A percentile compares a stretch with the other conserved stretches of the same genome.
Conservation (phyloP, 2,329 filamentous ascomycete genomes). For the Exophiala oligosperma region DNA sequence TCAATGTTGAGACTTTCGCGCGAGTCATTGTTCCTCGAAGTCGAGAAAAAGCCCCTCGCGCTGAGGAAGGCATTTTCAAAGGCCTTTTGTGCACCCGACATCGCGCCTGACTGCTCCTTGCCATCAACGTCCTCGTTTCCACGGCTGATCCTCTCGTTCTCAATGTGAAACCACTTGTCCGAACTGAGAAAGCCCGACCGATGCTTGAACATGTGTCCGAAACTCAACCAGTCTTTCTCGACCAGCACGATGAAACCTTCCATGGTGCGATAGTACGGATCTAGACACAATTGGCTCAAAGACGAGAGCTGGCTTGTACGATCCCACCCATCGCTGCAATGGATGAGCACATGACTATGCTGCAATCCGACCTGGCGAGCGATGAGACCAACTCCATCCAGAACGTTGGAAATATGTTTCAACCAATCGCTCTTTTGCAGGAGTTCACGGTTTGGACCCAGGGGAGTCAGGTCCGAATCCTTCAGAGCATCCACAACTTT, state of each 20-base stretch:
- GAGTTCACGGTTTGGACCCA: slow-evolving; percentile 78
- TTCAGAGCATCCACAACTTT: slow-evolving; percentile 88
- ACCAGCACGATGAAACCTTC: slow-evolving; percentile 92
- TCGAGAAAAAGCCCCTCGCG: slow-evolving; percentile 87
- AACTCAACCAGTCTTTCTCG: slow-evolving; percentile 97
- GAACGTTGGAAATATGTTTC: slow-evolving; percentile 78
- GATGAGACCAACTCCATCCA: slow-evolving; percentile 83
- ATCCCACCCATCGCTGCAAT: slow-evolving; percentile 99
- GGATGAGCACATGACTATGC: slow-evolving; percentile 92
- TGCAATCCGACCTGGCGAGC: slow-evolving; percentile 85
- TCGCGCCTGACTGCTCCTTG: slow-evolving; percentile 35
- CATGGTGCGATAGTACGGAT: slow-evolving; percentile 91
- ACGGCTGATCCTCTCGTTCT: slow-evolving; percentile 74
- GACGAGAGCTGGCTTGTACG: slow-evolving; percentile 93
- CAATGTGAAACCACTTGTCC: slow-evolving; percentile 90
- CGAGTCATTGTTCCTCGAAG: slow-evolving; percentile 57
- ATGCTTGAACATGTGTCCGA: slow-evolving; percentile 95
- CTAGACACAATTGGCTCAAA: slow-evolving; percentile 86
- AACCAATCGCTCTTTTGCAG: slow-evolving; percentile 86
- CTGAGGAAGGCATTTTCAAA: slow-evolving; percentile 83
- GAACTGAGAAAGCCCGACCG: slow-evolving; percentile 84
- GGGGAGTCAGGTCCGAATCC: slow-evolving; percentile 81
- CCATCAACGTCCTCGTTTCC: slow-evolving; percentile 30
- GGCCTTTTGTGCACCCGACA: slow-evolving; percentile 61
- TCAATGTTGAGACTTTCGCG: slow-evolving; percentile 57